phyloP scores from a whole-genome alignment of 306 rosid species.

The Heteromeles arbutifolia region DNA sequence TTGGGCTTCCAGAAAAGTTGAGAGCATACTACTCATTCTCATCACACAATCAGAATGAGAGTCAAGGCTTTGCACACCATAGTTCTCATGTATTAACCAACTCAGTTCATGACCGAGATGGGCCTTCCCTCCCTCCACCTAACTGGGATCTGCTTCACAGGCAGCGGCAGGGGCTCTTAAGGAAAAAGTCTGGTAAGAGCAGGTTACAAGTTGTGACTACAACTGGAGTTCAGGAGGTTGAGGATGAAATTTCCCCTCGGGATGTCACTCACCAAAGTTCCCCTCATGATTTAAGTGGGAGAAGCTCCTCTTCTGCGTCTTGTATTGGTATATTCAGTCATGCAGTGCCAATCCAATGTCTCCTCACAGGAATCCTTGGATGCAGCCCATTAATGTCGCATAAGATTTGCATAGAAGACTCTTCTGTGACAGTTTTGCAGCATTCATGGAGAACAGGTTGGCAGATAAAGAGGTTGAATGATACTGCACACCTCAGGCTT shows the following conservation, averaged over 20 bases:
- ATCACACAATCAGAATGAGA: slow-evolving; percentile 54
- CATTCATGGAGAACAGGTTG: slow-evolving; percentile 92
- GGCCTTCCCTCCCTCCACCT: slow-evolving; percentile 43
- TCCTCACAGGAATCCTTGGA: slow-evolving; percentile 85
- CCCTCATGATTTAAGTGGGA: slow-evolving; percentile 45
- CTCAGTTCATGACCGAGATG: slow-evolving; percentile 66
- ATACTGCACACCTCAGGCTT: slow-evolving; percentile 91
- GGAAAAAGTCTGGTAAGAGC: slow-evolving; percentile 92
- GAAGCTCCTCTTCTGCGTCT: slow-evolving; percentile 45
- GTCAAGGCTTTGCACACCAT: slow-evolving; percentile 48
- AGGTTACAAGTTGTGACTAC: slow-evolving; percentile 81
- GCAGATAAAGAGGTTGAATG: slow-evolving; percentile 89
- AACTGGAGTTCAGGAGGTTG: slow-evolving; percentile 64
- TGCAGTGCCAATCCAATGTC: slow-evolving; percentile 84
- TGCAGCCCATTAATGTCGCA: slow-evolving; percentile 77
- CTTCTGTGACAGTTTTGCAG: slow-evolving; percentile 91
- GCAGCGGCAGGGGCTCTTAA: slow-evolving; percentile 62
- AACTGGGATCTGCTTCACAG: slow-evolving; percentile 62
- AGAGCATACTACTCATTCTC: slow-evolving; percentile 45
- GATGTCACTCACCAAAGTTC: slow-evolving; percentile 55
- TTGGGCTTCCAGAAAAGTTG: slow-evolving; percentile 71
- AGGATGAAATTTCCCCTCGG: slow-evolving; percentile 61
- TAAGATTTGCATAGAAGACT: slow-evolving; percentile 84
- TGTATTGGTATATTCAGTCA: slow-evolving; percentile 83
- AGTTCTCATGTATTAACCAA: slow-evolving; percentile 51